Evolutionary conservation across 495 filamentous ascomycete genomes (phyloP), one percentile per base, ranked within the genome.

Genomic region (Bacidia rubella): DNA sequence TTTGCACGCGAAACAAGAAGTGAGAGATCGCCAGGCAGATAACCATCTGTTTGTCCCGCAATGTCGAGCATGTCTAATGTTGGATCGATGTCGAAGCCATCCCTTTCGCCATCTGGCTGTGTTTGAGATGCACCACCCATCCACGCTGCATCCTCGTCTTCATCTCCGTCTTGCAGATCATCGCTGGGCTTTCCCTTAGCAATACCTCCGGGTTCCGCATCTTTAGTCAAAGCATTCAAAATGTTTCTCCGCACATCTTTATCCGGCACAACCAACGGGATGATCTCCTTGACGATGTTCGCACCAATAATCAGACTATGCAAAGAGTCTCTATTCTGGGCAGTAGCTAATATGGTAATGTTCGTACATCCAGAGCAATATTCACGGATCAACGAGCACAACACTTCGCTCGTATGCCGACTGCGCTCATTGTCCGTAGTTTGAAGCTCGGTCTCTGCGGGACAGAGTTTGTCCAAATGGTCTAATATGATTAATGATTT

Each of bases 21-120:
- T 15, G 85, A 79, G 43, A 98, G 73, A 65, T 98, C 92, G 2
- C 89, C 92, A 0, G 92, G 92, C 88, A 95, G 95, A 64, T 95
- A 98, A 2, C 92, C 92, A 60, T 98, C 92, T 0, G 90, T 97
- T 60, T 86, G 80, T 17, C 90, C 87, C 3, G 93, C 88, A 47
- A 97, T 71, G 49, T 96, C 89, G 15, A 97, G 80, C 50, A 95
- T 85, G 65, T 98, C 92, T 10, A 98, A 78, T n/a, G 83, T 73
- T 1, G 74, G 68, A 51, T 83, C 81, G 11, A 89, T 66, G 1
- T 81, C 63, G 60, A 89, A 87, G 2, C 79, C 81, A 51, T 80
- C 81, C 17, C 65, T 35, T 9, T 19, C 64, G 21, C 72, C 72
- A 5, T 69, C 66, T 32, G 68, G 68, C 49, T 72, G 73, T 19